phyloP scores from a whole-genome alignment of 2,329 filamentous ascomycete species.

The Verticillium zaregamsianum region DNA sequence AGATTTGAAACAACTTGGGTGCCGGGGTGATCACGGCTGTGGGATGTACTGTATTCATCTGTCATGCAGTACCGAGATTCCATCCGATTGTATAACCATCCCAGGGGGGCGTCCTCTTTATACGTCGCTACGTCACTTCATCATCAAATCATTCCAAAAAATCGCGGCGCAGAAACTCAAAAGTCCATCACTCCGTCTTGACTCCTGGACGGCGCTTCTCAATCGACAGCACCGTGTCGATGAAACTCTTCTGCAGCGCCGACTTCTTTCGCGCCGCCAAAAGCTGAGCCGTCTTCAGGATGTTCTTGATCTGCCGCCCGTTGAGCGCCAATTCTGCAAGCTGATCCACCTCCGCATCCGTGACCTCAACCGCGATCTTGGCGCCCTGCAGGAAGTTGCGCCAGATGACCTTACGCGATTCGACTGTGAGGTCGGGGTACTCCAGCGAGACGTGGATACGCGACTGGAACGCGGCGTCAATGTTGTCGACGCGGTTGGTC shows the following conservation, averaged over 20 bases:
- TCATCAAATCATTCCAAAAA: not conserved
- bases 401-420: slow-evolving; percentile 34
- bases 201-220: not conserved
- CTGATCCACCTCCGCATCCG: slow-evolving; percentile 22
- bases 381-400: slow-evolving; percentile 31
- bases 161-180: not conserved
- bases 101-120: too few species aligned
- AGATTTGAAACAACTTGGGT: too few species aligned
- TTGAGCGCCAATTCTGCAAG: slow-evolving; percentile 36
- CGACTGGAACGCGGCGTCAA: slow-evolving; percentile 27
- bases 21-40: too few species aligned
- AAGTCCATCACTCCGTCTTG: not conserved
- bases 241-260: slow-evolving; percentile 9
- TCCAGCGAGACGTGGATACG: slow-evolving; percentile 32
- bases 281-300: slow-evolving; percentile 61
- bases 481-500: slow-evolving; percentile 41
- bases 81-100: too few species aligned
- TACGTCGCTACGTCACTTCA: not conserved
- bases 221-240: slow-evolving; percentile 8
- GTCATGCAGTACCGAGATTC: too few species aligned
- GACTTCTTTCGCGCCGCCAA: slow-evolving; percentile 40
- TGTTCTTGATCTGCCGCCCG: slow-evolving; percentile 45
- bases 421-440: slow-evolving; percentile 35
- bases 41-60: too few species aligned
- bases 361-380: slow-evolving; percentile 21